Evolutionary conservation across 1,284 basidiomycete species (phyloP).

Genomic region (Cryptococcus hybrid): DNA sequence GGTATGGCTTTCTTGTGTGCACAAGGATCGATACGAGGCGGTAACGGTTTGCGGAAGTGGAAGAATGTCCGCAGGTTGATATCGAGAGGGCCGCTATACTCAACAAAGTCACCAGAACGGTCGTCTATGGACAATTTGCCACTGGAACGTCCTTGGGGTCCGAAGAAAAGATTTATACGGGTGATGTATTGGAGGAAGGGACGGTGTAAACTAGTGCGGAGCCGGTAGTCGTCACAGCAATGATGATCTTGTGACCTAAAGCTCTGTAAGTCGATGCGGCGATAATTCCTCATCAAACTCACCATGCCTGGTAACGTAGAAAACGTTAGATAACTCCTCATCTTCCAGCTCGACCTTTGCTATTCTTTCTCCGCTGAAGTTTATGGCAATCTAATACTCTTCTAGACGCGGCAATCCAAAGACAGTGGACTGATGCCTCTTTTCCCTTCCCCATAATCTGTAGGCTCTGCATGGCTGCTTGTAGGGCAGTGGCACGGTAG

Average conservation of each 20-base stretch:
- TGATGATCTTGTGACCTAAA: slow-evolving; percentile 55
- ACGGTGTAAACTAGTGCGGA: slow-evolving; percentile 65
- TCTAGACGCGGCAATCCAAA: slow-evolving; percentile 52
- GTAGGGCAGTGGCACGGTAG: slow-evolving; percentile 53
- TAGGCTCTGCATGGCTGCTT: slow-evolving; percentile 26
- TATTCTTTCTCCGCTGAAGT: slow-evolving; percentile 50
- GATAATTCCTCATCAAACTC: slow-evolving; percentile 21
- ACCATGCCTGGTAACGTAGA: slow-evolving; percentile 63
- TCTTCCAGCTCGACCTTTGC: slow-evolving; percentile 55
- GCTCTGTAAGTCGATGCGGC: background rate
- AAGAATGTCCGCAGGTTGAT: slow-evolving; percentile 51
- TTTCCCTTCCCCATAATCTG: slow-evolving; percentile 28
- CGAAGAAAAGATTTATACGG: slow-evolving; percentile 39
- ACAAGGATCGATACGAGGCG: slow-evolving; percentile 44
- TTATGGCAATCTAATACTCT: slow-evolving; percentile 45
- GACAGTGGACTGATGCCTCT: slow-evolving; percentile 44
- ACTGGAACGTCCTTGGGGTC: slow-evolving; percentile 25
- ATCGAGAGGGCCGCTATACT: slow-evolving; percentile 42
- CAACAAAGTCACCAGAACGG: slow-evolving; percentile 49
- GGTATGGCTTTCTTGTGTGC: slow-evolving; percentile 32
- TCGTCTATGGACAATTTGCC: slow-evolving; percentile 47
- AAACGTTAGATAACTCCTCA: slow-evolving; percentile 56
- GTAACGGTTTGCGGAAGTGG: slow-evolving; percentile 49
- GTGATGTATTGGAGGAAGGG: slow-evolving; percentile 53
- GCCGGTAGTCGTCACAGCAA: slow-evolving; percentile 60